Base-by-base conservation (phyloP, 805 yeast genomes). In the Candida sithepensis region DNA sequence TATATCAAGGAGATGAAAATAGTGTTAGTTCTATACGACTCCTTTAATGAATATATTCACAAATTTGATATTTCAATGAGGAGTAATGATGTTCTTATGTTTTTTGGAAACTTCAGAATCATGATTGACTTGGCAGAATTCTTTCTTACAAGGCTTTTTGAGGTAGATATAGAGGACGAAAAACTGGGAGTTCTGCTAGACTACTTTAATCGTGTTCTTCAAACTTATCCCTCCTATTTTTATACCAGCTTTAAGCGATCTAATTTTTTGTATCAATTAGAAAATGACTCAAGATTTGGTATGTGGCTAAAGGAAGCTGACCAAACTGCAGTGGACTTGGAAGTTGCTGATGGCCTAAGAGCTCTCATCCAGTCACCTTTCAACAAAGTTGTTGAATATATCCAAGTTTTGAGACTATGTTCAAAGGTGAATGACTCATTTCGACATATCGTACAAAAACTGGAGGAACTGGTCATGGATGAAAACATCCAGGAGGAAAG, bases 41-140 rank as follows among this genome's bases (percentile, higher is more conserved):
- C 66, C 5, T 53, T 66, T 10, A 52, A 71, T 22, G 57, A 57
- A 37, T 64, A 60, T 40, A 61, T 66, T 5, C 52, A 49, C 24
- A 59, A 59, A 23, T 63, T 61, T 39, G 60, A 57, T 20, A 54
- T 66, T 41, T 63, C 67, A 13, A 54, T 75, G 10, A 54, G 67
- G 22, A 43, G 55, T 4, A 59, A 60, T 21, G 77, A 75, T 28
- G 70, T 69, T 45, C 40, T 67, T 4, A 45, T 68, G 7, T 52
- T 77, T 2, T 76, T 77, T 60, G 75, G 78, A 1, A 74, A 75
- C 51, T 53, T 74, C 34, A 70, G 64, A 14, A 65, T 73, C 1
- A 64, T 77, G 28, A 46, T 65, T 5, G 68, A 70, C 9, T 54
- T 73, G 4, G 68, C 73, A 49, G 58, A 61, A 14, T 46, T 68